Evolutionary conservation across 2,329 filamentous ascomycete species (phyloP), one percentile per base, ranked within the genome.

Genomic region (Periconia sp.): DNA sequence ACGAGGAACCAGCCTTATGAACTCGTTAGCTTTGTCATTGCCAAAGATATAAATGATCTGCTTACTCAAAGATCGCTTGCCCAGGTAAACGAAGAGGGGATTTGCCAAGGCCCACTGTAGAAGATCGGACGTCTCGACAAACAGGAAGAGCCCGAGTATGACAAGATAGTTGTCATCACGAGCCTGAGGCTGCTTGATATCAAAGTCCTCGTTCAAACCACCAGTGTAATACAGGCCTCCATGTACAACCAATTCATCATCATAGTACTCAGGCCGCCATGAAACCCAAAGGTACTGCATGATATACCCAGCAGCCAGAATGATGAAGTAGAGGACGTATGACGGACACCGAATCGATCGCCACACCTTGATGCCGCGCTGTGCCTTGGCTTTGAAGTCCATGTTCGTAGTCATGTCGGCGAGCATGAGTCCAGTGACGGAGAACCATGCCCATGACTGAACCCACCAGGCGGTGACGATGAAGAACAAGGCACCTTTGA

Each of bases 401-500:
- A 71, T 70, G 45, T 71, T 69, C 32, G 68, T 54, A 16, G 65
- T 59, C 22, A 63, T 46, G 32, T 74, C 72, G 7, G 66, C 63
- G 16, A 74, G 46, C 7, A 95, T 55, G 1, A 74, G 57, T 3
- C 68, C 70, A 4, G 66, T 64, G 31, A 73, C 66, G 6, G 65
- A 63, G 40, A 67, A 73, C 70, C 70, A 73, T 0, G 71, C 71
- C 67, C 70, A 73, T 5, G 59, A 66, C 42, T 73, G 68, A 10
- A 71, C 67, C 72, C 72, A 74, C 66, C 68, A 75, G 2, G 72
- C 71, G 7, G 68, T 69, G 12, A 71, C 32, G 39, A 73, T 62
- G 55, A 74, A 72, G 30, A 59, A 45, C 21, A 65, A 25, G 13
- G 60, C 51, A 8, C 56, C 65, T 43, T 65, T 59, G n/a, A 70